Evolutionary conservation across 495 filamentous ascomycete genomes (phyloP).

Genomic region (Penicillium odoratum): DNA sequence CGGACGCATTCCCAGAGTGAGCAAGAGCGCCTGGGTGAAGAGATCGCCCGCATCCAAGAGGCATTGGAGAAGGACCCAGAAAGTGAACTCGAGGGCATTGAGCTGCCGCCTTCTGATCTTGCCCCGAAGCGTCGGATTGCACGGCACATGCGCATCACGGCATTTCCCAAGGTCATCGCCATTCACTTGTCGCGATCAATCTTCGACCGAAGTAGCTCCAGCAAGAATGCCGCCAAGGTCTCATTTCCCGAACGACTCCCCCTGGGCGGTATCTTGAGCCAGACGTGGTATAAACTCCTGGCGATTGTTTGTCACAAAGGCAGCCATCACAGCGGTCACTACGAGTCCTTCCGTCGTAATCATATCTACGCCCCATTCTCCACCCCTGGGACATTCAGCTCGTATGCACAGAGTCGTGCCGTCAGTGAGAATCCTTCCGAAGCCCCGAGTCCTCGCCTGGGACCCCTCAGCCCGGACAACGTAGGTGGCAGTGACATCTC

Average conservation of each 20-base stretch:
- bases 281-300: conserved; percentile 79
- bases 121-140: conserved; percentile 83
- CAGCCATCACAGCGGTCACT: conserved; percentile 93
- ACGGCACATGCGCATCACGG: conserved; percentile 78
- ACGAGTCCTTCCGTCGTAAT: conserved; percentile 95
- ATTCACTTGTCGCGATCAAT: conserved; percentile 93
- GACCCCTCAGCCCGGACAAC: conserved; percentile 29
- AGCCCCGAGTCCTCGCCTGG: conserved; percentile 43
- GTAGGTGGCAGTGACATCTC: conserved; percentile 31
- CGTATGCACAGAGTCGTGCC: conserved; percentile 62
- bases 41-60: conserved; percentile 55
- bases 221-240: conserved; percentile 93
- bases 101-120: conserved; percentile 67
- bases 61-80: conserved; percentile 80
- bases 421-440: conserved; percentile 49
- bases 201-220: conserved; percentile 74
- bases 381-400: conserved; percentile 74
- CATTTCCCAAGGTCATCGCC: conserved; percentile 84
- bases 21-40: conserved; percentile 52
- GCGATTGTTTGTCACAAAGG: conserved; percentile 93
- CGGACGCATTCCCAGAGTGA: conserved; percentile 46
- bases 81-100: conserved; percentile 64
- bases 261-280: conserved; percentile 75
- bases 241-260: conserved; percentile 82
- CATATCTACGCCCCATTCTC: conserved; percentile 72